These are phyloP conservation scores for Vicia villosa DNA, from an alignment of 306 rosid species.

Conservation along the genomic window DNA sequence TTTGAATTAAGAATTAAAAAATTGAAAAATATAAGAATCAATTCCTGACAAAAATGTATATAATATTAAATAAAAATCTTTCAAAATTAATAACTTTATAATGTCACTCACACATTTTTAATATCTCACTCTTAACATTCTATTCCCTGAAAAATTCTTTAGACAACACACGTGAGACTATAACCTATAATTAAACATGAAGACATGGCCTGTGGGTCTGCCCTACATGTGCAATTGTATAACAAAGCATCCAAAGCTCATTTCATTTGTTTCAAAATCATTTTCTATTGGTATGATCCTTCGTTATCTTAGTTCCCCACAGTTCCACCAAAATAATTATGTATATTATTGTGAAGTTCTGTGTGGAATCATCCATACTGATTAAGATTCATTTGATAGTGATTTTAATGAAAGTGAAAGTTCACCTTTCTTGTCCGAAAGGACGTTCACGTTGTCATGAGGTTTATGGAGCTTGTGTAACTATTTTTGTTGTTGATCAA, in stretches of 20 bases:
- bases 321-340: constrained; percentile 9
- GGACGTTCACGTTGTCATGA: neutral
- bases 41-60: too few relatives aligned
- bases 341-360: neutral
- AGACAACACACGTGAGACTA: constrained; percentile 26
- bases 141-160: neutral
- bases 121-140: neutral
- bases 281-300: constrained; percentile 19
- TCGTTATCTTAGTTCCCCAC: neutral
- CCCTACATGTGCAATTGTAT: constrained; percentile 35
- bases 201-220: constrained; percentile 41
- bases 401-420: constrained; percentile 23
- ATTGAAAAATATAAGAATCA: too few relatives aligned
- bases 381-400: constrained; percentile 17
- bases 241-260: constrained; percentile 14
- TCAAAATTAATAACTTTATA: too few relatives aligned
- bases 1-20: too few relatives aligned
- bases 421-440: neutral
- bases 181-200: neutral
- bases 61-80: too few relatives aligned
- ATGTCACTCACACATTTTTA: too few relatives aligned
- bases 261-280: constrained; percentile 17
- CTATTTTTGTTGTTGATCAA: too few relatives aligned
- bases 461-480: neutral
- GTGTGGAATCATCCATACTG: neutral